A percentile compares a stretch with the other conserved stretches of the same genome.
Conservation (phyloP, 2,329 filamentous ascomycete species). For the Penicillium polonicum region DNA sequence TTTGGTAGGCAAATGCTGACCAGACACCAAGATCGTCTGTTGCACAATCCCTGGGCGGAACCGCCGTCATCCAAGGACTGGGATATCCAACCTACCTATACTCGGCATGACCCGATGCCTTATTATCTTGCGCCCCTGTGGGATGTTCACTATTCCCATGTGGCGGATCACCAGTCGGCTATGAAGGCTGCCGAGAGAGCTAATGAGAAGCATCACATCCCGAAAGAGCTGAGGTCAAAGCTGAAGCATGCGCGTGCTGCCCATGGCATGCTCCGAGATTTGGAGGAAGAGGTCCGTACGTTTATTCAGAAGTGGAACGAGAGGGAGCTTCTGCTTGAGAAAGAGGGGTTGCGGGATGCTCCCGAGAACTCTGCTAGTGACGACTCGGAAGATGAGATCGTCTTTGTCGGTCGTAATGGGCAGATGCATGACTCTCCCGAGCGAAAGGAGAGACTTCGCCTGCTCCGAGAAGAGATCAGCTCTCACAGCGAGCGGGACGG, state of each 20-base stretch:
- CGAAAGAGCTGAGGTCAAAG: conserved; percentile 74
- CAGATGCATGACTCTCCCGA: conserved; percentile 60
- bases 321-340: conserved; percentile 49
- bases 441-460: conserved; percentile 54
- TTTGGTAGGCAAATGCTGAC: conserved; percentile 24
- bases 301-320: conserved; percentile 67
- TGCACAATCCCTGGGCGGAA: conserved; percentile 81
- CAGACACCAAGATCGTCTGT: conserved; percentile 66
- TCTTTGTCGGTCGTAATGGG: conserved; percentile 74
- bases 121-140: conserved; percentile 87
- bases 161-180: conserved; percentile 37
- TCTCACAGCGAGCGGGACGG: conserved; percentile 48
- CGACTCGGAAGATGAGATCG: conserved; percentile 78
- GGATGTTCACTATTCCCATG: conserved; percentile 60
- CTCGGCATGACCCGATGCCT: conserved; percentile 68
- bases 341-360: conserved; percentile 48
- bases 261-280: conserved; percentile 72
- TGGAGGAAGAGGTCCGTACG: conserved; percentile 78
- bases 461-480: conserved; percentile 38
- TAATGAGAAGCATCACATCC: conserved; percentile 54
- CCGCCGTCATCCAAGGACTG: conserved; percentile 81
- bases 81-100: conserved; percentile 77
- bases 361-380: conserved; percentile 41
- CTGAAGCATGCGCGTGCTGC: conserved; percentile 79
- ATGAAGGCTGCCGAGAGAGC: conserved; percentile 43